These are phyloP conservation scores for Pouteria campechiana DNA, from an alignment of 179 eudicot species.

Conservation along the genomic window DNA sequence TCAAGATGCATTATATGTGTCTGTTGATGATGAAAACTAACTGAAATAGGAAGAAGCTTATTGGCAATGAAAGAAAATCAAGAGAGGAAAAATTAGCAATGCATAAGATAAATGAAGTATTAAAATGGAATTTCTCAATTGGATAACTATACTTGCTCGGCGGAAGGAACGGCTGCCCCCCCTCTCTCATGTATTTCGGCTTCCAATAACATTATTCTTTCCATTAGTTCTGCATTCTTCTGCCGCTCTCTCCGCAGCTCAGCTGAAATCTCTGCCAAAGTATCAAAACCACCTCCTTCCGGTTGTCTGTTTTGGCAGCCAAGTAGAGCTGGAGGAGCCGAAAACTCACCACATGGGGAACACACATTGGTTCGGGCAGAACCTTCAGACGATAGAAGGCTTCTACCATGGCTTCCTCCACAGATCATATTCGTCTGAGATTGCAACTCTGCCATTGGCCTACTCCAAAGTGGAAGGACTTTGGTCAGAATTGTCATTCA, in stretches of 20 bases:
- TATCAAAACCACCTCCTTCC: slow-evolving; percentile 3
- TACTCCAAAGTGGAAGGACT: too few relatives aligned
- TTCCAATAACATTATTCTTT: slow-evolving; percentile 18
- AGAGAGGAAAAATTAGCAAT: not conserved
- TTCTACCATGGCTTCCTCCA: too few relatives aligned
- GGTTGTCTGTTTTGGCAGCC: slow-evolving; percentile 3
- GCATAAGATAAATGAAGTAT: not conserved
- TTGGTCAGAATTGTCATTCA: too few relatives aligned
- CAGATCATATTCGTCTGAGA: not conserved
- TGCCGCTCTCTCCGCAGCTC: slow-evolving; percentile 17
- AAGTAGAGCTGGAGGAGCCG: slow-evolving; percentile 1
- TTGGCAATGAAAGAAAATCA: not conserved
- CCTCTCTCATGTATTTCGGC: slow-evolving; percentile 12
- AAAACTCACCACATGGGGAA: too few relatives aligned
- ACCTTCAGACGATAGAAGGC: too few relatives aligned
- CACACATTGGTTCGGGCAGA: not conserved
- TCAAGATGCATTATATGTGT: too few relatives aligned
- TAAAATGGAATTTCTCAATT: not conserved
- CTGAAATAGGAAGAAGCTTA: too few relatives aligned
- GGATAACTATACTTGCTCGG: slow-evolving; percentile 9
- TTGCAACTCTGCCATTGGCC: slow-evolving; percentile 4
- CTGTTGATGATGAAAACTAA: too few relatives aligned
- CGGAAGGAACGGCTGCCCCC: slow-evolving; percentile 1
- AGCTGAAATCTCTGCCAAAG: slow-evolving; percentile 13
- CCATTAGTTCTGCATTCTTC: slow-evolving; percentile 18